These are phyloP conservation scores for Aureobasidium leucospermi DNA, from an alignment of 2,329 filamentous ascomycete species.

Conservation along the genomic window DNA sequence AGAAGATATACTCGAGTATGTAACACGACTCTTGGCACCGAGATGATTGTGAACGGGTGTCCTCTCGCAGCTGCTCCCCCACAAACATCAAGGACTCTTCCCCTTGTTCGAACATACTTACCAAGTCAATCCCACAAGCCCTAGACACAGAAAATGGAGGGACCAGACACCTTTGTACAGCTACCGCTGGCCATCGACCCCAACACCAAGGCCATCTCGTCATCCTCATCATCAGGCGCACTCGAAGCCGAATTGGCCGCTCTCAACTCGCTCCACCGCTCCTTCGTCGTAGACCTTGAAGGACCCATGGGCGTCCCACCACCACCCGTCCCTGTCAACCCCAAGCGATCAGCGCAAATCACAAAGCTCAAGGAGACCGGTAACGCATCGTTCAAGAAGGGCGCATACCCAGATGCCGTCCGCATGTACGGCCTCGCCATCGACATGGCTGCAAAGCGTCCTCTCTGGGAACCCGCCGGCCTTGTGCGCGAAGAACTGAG, in stretches of 20 bases:
- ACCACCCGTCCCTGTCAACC: conserved; percentile 83
- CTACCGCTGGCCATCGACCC: conserved; percentile 77
- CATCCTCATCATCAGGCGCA: conserved; percentile 31
- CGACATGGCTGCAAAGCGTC: conserved; percentile 76
- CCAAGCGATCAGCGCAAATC: conserved; percentile 81
- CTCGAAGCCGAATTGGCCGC: conserved; percentile 49
- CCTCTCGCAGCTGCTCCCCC: background rate
- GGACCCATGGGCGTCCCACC: conserved; percentile 64
- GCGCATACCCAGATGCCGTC: conserved; percentile 65
- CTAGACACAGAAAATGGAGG: conserved; percentile 19
- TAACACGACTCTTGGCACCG: background rate
- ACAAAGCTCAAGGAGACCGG: conserved; percentile 84
- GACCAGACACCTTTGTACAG: conserved; percentile 64
- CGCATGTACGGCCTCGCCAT: conserved; percentile 79
- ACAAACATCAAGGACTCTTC: background rate
- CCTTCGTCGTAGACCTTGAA: conserved; percentile 53
- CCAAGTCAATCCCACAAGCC: conserved; percentile 31
- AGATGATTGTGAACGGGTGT: background rate
- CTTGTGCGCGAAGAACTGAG: conserved; percentile 80
- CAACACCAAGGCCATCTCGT: conserved; percentile 65
- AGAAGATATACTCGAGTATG: too few relatives aligned
- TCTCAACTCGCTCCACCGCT: conserved; percentile 72
- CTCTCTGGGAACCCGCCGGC: conserved; percentile 78
- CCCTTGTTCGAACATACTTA: background rate
- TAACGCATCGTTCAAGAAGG: conserved; percentile 75